Evolutionary conservation across 2,329 filamentous ascomycete genomes (phyloP), one percentile per base, ranked within the genome.

Genomic region (Fusarium pilosicola): DNA sequence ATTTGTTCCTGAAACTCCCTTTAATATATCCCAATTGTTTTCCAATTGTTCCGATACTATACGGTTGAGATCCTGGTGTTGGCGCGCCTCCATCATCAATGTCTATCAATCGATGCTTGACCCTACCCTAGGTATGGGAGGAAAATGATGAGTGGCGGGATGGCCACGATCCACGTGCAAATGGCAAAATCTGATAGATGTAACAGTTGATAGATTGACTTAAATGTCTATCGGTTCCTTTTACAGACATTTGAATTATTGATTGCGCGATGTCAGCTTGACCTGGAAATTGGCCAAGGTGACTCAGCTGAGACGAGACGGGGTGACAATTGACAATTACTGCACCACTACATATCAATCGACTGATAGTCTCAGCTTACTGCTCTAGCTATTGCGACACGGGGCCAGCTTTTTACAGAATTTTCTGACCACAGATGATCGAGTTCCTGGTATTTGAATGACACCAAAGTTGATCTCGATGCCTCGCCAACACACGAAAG

Each of bases 1-100:
- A 3, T 14, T 32, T 14, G 13, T 7, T 32, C 13, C 28, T 13
- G 28, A 4, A 1, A 5, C 28, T 6, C 13, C 0, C 2, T 7
- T 13, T 5, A 18, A 14, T 18, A 34, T 32, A 10, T 6, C 13
- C 2, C 5, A 18, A 24, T 10, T 24, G 15, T 3, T 34, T 24
- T 10, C 22, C 11, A 10, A n/a, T 9, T 18, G 5, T 34, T 18
- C 22, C 5, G 15, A 51, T 5, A 0, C 48, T 7, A 12, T 34
- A 17, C 3, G 15, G 30, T 24, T 14, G 8, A 51, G 30, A 18
- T 51, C 7, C 30, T 34, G 48, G 1, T 14, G 22, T 24, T 7
- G 6, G 48, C 22, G n/a, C 4, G 28, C 10, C 22, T n/a, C 28
- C 7, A n/a, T 32, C 14, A 20, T 26, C 14, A 30, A 48, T 14